A percentile compares a stretch with the other conserved stretches of the same genome.
Conservation (phyloP, 78 protist genomes). For the Dictyostelium purpureum region DNA sequence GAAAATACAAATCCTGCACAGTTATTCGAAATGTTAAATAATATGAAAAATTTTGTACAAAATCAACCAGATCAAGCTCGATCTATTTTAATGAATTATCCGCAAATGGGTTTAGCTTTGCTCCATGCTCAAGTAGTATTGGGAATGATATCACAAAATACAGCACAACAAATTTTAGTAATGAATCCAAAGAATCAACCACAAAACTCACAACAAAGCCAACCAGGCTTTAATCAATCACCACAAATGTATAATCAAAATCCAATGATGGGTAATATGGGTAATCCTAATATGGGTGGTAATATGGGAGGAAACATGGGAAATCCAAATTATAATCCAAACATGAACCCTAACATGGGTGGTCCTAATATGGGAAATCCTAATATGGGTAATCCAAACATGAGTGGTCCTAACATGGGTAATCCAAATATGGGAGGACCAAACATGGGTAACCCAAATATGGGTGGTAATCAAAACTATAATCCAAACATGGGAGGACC, state of each 20-base stretch:
- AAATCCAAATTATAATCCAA: too few relatives aligned
- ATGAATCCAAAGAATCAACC: constrained; percentile 35
- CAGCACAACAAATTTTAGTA: constrained; percentile 39
- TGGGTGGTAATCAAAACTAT: neutral
- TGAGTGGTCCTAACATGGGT: too few relatives aligned
- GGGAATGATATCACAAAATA: constrained; percentile 58
- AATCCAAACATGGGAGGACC: neutral
- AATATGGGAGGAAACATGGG: too few relatives aligned
- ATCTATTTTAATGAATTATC: constrained; percentile 61
- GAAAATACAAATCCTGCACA: constrained; percentile 34
- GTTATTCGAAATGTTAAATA: constrained; percentile 37
- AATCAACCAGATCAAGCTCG: constrained; percentile 83
- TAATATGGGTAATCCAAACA: too few relatives aligned
- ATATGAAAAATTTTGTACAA: constrained; percentile 46
- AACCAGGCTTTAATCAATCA: constrained; percentile 3
- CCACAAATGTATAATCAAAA: neutral
- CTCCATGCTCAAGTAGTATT: constrained; percentile 74
- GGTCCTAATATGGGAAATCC: too few relatives aligned
- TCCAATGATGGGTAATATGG: neutral
- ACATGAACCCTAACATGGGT: too few relatives aligned
- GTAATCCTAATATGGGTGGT: neutral
- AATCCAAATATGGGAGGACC: too few relatives aligned
- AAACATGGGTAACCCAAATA: neutral
- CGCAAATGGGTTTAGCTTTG: constrained; percentile 83
- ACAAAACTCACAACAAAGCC: neutral